These are phyloP conservation scores for Penicillium cosmopolitanum DNA, from an alignment of 495 filamentous ascomycete species.

Conservation along the genomic window DNA sequence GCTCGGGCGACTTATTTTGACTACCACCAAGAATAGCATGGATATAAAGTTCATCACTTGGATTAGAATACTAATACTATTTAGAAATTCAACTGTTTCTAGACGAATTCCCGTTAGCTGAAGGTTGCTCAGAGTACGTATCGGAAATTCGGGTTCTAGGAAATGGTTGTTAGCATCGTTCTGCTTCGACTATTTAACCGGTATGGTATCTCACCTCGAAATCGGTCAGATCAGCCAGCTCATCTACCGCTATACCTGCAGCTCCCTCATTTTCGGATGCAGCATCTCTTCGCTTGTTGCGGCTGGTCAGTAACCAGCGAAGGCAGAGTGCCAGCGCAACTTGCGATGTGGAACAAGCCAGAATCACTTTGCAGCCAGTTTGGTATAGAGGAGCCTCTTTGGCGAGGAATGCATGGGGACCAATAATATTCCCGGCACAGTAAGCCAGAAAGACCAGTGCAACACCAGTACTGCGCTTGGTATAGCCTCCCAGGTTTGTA, in stretches of 20 bases:
- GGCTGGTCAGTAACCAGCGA: slow-evolving; percentile 18
- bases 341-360: slow-evolving; percentile 31
- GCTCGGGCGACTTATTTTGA: no score
- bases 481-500: slow-evolving; percentile 45
- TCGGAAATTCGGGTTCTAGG: slow-evolving; percentile 25
- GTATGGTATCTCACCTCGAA: slow-evolving; percentile 24
- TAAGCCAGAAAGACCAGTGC: slow-evolving; percentile 47
- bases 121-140: slow-evolving; percentile 24
- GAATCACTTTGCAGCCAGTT: slow-evolving; percentile 39
- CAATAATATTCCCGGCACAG: slow-evolving; percentile 40
- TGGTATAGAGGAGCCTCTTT: slow-evolving; percentile 38
- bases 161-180: slow-evolving; percentile 10
- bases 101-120: not conserved
- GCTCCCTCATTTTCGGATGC: slow-evolving; percentile 1
- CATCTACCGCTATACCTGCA: slow-evolving; percentile 8
- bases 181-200: not conserved
- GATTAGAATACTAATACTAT: no score
- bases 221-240: slow-evolving; percentile 28
- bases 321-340: slow-evolving; percentile 19
- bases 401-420: slow-evolving; percentile 40
- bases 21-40: no score
- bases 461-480: slow-evolving; percentile 44
- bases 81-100: not conserved
- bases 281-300: slow-evolving; percentile 25
- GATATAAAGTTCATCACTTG: no score